A percentile compares a stretch with the other conserved stretches of the same genome.
These are phyloP conservation scores for Verruconis gallopava DNA, from an alignment of 2,329 filamentous ascomycete genomes.

Conservation along the genomic window DNA sequence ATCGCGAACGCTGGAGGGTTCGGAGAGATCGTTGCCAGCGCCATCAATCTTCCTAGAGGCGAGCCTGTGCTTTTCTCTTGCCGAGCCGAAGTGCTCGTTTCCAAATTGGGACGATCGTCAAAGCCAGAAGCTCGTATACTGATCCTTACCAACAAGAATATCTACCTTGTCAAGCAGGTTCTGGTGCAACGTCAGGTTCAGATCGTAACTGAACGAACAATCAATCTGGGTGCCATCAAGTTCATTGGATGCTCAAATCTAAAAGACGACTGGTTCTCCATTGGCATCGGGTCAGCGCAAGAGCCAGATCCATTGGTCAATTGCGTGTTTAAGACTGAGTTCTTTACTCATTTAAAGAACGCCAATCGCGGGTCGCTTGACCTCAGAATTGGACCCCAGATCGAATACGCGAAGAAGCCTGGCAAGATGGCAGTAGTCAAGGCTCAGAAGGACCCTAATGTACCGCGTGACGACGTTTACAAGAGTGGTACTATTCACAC, in stretches of 20 bases:
- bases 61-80: conserved; percentile 82
- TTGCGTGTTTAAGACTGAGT: conserved; percentile 91
- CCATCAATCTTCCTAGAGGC: conserved; percentile 55
- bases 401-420: conserved; percentile 97
- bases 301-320: conserved; percentile 88
- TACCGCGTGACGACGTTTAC: conserved; percentile 65
- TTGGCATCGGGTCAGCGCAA: conserved; percentile 78
- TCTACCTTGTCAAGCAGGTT: conserved; percentile 79
- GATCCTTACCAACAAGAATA: conserved; percentile 70
- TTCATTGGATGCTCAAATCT: conserved; percentile 68
- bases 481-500: conserved; percentile 91
- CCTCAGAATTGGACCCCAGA: conserved; percentile 66
- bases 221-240: conserved; percentile 79
- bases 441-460: conserved; percentile 72
- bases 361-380: conserved; percentile 69
- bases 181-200: conserved; percentile 70
- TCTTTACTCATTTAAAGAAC: conserved; percentile 82
- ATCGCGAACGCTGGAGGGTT: conserved; percentile 68
- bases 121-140: conserved; percentile 80
- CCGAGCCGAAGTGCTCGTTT: conserved; percentile 76
- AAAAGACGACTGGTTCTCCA: conserved; percentile 93
- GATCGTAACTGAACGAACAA: conserved; percentile 67
- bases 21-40: conserved; percentile 66
- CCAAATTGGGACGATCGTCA: conserved; percentile 92
- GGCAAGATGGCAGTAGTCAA: conserved; percentile 84